Evolutionary conservation across 1,284 basidiomycete genomes (phyloP), one percentile per base, ranked within the genome.

Genomic region (Volvariella volvacea): DNA sequence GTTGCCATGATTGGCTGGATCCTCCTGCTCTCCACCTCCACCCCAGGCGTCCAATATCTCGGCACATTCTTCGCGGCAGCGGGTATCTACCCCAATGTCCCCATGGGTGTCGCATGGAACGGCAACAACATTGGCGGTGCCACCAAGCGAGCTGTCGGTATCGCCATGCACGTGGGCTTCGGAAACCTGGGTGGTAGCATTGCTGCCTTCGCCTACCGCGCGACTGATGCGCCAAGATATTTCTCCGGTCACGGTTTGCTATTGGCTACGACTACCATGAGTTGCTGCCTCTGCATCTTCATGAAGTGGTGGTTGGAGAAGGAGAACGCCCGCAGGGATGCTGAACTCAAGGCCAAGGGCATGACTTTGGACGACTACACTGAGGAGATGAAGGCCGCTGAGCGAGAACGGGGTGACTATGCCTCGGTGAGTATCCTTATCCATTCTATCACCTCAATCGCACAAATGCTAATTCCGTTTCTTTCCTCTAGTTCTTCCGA

Each of bases 61-160:
- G 61, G 61, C 8, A 61, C 64, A 2, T 66, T 62, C 52, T 52
- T 66, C 25, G 59, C 55, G 22, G 62, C 64, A 21, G 50, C 59
- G 22, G 65, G 65, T 3, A 56, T 57, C 22, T 67, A 65, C 45
- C 55, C 58, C 30, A 57, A 58, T n/a, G 58, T 64, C 1, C 57
- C 65, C 7, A 58, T 60, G 49, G 54, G 61, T 42, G 53, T 60
- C 25, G 62, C 65, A 1, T 67, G 66, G 66, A 56, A 57, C 36
- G 58, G 68, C 22, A 71, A 71, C 57, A 72, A 73, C 56, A 64
- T 67, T 28, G 66, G 66, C 2, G 65, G 66, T 6, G 63, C 66
- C 45, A 71, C 66, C 46, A 63, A 66, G 38, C 63, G 68, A 8
- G 66, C 66, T 31, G 70, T 71, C 1, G 66, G 64, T n/a, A 64